These are phyloP conservation scores for Microdochium trichocladiopsis DNA, from an alignment of 2,329 filamentous ascomycete genomes.

Conservation along the genomic window DNA sequence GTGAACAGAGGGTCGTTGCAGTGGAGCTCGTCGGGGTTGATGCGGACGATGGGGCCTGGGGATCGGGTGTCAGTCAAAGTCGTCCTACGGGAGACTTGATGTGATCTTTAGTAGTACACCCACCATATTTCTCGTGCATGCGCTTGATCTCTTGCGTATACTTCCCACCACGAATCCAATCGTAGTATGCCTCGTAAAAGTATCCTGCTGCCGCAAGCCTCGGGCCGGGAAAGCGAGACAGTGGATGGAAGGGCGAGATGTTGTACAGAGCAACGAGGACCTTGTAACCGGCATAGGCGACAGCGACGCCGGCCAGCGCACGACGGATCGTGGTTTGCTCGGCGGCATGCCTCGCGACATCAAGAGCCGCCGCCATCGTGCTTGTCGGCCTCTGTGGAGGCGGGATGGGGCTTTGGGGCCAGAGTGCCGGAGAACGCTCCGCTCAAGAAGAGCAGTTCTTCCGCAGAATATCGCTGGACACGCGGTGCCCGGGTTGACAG, in stretches of 20 bases:
- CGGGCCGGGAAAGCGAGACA: conserved; percentile 12
- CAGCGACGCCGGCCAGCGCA: background rate
- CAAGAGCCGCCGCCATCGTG: background rate
- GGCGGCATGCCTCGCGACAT: background rate
- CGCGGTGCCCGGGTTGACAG: no score
- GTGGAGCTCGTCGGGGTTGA: conserved; percentile 9
- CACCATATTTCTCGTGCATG: conserved; percentile 15
- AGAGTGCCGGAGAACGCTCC: no score
- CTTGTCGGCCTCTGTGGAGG: background rate
- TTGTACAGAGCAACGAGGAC: conserved; percentile 11
- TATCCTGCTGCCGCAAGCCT: conserved; percentile 9
- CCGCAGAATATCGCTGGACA: no score
- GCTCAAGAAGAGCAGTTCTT: no score
- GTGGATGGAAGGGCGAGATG: conserved; percentile 12
- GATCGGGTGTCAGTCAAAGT: no score
- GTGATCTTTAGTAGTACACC: background rate
- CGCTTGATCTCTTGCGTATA: conserved; percentile 9
- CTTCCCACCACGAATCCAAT: conserved; percentile 8
- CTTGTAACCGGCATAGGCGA: conserved; percentile 3
- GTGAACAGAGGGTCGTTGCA: conserved; percentile 9
- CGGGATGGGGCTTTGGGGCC: no score
- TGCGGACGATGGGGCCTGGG: conserved; percentile 7
- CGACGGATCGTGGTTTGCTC: background rate
- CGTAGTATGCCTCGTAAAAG: conserved; percentile 12
- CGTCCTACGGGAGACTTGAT: no score